These are phyloP conservation scores for Trametes coccinea DNA, from an alignment of 768 basidiomycete genomes.

Conservation along the genomic window DNA sequence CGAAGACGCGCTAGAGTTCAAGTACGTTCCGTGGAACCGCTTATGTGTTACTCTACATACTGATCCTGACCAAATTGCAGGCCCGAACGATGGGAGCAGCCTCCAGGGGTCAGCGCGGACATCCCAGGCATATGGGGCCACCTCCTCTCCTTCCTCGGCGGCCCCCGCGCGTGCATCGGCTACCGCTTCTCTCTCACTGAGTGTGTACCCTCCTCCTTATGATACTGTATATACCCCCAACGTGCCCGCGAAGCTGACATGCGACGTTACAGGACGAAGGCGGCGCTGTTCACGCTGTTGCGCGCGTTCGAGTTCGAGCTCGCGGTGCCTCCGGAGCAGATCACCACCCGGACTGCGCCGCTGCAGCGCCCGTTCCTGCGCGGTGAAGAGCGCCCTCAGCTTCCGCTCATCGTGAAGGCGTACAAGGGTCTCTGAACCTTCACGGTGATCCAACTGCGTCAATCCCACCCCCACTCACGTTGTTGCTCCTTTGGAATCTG, in stretches of 20 bases:
- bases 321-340: constrained; percentile 25
- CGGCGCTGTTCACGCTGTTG: constrained; percentile 33
- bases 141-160: constrained; percentile 62
- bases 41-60: background rate
- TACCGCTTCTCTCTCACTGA: constrained; percentile 64
- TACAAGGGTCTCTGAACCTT: no score
- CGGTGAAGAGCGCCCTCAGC: constrained; percentile 21
- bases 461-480: no score
- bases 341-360: constrained; percentile 19
- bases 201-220: constrained; percentile 36
- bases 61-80: constrained; percentile 32
- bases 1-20: constrained; percentile 61
- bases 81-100: constrained; percentile 61
- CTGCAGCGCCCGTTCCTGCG: constrained; percentile 25
- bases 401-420: constrained; percentile 23
- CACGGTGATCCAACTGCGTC: no score
- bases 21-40: constrained; percentile 34
- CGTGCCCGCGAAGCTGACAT: no score
- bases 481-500: no score
- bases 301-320: constrained; percentile 32
- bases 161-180: constrained; percentile 66
- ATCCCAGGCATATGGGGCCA: constrained; percentile 66
- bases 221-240: no score
- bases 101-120: constrained; percentile 43
- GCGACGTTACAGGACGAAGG: constrained; percentile 31